These are phyloP conservation scores for Ogataea parapolymorpha DNA, from an alignment of 805 yeast genomes.

Conservation along the genomic window DNA sequence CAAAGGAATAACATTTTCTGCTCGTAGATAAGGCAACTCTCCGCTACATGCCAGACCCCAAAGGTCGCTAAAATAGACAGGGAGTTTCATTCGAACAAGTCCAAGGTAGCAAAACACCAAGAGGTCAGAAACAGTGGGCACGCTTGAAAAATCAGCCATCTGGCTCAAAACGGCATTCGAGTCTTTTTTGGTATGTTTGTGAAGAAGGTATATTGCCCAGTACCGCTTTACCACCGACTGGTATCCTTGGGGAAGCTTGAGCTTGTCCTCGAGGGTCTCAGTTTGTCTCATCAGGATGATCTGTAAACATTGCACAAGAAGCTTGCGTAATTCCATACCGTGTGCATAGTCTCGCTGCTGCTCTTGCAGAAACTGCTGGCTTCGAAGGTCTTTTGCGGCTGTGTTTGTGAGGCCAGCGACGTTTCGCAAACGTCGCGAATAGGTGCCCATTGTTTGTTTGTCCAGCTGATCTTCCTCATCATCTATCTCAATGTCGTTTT, in stretches of 20 bases:
- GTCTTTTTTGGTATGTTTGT: slow-evolving; percentile 6
- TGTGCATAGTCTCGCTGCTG: slow-evolving; percentile 16
- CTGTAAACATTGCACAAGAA: slow-evolving; percentile 26
- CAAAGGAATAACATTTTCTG: slow-evolving; percentile 21
- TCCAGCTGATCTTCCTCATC: slow-evolving; percentile 72
- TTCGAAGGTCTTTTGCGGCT: slow-evolving; percentile 11
- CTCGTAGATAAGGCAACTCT: slow-evolving; percentile 41
- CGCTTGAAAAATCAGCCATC: slow-evolving; percentile 8
- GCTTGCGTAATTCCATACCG: slow-evolving; percentile 23
- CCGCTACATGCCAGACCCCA: slow-evolving; percentile 40
- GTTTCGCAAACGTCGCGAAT: slow-evolving; percentile 51
- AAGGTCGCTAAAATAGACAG: slow-evolving; percentile 50
- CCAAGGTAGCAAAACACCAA: slow-evolving; percentile 49
- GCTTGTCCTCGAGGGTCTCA: slow-evolving; percentile 35
- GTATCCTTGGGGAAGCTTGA: slow-evolving; percentile 18
- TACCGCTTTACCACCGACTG: slow-evolving; percentile 32
- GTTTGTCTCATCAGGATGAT: slow-evolving; percentile 47
- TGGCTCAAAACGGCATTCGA: background rate
- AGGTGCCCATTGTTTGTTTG: slow-evolving; percentile 58
- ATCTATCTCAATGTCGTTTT: slow-evolving; percentile 72
- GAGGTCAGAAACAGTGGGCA: slow-evolving; percentile 20
- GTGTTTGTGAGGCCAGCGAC: slow-evolving; percentile 40
- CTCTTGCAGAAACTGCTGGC: slow-evolving; percentile 12
- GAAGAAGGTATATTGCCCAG: slow-evolving; percentile 22
- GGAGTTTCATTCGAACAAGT: slow-evolving; percentile 43